phyloP scores from a whole-genome alignment of 2,329 filamentous ascomycete genomes.

The Beauveria bassiana region DNA sequence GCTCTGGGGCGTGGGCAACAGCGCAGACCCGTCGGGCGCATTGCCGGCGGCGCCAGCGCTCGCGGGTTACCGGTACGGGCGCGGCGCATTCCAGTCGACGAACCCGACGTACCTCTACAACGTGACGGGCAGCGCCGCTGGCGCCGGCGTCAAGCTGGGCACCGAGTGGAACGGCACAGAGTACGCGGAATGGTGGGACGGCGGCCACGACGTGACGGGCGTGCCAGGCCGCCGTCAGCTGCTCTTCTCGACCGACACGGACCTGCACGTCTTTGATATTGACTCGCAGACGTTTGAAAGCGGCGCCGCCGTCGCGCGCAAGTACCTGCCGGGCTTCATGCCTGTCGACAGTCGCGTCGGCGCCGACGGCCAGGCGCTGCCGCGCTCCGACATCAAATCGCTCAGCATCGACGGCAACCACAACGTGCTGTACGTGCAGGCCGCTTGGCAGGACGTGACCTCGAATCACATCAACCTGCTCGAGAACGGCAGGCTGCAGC shows the following conservation, averaged over 20 bases:
- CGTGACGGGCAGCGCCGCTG: not conserved
- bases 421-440: slow-evolving; percentile 8
- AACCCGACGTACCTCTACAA: slow-evolving; percentile 1
- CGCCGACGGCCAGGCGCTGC: not conserved
- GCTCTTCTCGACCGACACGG: slow-evolving; percentile 3
- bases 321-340: slow-evolving; percentile 7
- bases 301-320: not conserved
- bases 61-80: not conserved
- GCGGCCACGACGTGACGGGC: slow-evolving; percentile 6
- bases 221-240: slow-evolving; percentile 4
- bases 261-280: slow-evolving; percentile 9
- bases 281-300: slow-evolving; percentile 5
- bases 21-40: not conserved
- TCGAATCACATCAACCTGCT: slow-evolving; percentile 7
- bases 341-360: slow-evolving; percentile 7
- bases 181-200: slow-evolving; percentile 5
- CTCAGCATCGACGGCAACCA: slow-evolving; percentile 5
- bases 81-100: not conserved
- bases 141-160: not conserved
- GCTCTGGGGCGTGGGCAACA: slow-evolving; percentile 7
- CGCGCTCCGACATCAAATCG: slow-evolving; percentile 8
- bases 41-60: not conserved
- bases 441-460: not conserved
- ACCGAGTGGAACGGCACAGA: slow-evolving; percentile 5
- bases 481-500: not conserved